Conservation (phyloP, 139 green algal genomes). For the Chlorella sp. region DNA sequence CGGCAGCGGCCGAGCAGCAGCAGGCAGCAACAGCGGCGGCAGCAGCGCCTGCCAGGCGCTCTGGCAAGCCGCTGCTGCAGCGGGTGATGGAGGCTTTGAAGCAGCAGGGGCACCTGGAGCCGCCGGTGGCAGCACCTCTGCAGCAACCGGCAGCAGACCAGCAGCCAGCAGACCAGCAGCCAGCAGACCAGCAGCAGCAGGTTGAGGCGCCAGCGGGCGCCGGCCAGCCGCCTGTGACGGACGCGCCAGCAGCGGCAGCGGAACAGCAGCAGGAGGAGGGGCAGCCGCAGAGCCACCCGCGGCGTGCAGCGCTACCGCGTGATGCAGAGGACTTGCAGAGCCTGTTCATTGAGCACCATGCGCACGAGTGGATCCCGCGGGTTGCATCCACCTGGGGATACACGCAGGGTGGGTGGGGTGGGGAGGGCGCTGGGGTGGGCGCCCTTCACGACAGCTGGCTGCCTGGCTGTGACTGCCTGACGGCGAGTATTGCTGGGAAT, state of each 20-base stretch:
- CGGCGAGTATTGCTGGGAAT: neutral
- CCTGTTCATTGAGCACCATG: conserved; percentile 22
- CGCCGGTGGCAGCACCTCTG: neutral
- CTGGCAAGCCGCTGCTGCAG: conserved; percentile 23
- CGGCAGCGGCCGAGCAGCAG: neutral
- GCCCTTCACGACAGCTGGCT: too few species aligned
- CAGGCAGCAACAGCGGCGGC: neutral
- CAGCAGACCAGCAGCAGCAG: neutral
- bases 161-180: conserved; percentile 3
- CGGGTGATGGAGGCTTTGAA: conserved; percentile 19
- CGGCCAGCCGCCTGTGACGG: neutral
- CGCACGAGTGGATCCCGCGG: conserved; percentile 19
- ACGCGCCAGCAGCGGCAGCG: neutral
- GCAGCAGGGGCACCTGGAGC: neutral
- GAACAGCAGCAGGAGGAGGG: neutral
- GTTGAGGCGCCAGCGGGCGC: neutral
- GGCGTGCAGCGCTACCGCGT: neutral
- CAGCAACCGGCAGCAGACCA: neutral
- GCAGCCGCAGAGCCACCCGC: neutral
- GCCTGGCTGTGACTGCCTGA: neutral
- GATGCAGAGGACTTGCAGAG: conserved; percentile 3
- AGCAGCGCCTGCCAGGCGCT: neutral
- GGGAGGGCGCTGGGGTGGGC: neutral
- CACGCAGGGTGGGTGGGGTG: neutral
- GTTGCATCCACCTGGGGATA: conserved; percentile 1